Evolutionary conservation across 2,329 filamentous ascomycete species (phyloP).

Genomic region (Plenodomus lindquistii): DNA sequence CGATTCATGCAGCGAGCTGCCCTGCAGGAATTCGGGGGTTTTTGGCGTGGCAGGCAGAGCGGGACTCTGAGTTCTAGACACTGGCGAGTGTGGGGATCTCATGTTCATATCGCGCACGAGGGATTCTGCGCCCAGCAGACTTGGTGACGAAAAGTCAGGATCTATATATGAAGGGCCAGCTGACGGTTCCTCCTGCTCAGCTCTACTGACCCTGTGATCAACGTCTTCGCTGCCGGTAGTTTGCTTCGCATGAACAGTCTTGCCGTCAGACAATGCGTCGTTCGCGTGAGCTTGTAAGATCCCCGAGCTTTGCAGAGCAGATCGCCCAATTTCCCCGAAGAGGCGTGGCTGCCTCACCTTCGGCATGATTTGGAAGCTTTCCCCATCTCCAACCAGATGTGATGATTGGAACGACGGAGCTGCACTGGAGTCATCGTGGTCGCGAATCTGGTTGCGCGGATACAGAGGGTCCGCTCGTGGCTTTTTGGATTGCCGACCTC

Average conservation of each 20-base stretch:
- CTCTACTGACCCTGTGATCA: slow-evolving; percentile 15
- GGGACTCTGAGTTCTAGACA: slow-evolving; percentile 40
- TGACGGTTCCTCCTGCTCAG: slow-evolving; percentile 15
- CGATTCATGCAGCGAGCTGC: slow-evolving; percentile 34
- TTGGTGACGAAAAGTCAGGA: slow-evolving; percentile 39
- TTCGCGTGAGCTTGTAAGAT: slow-evolving; percentile 44
- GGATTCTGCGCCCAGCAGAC: slow-evolving; percentile 54
- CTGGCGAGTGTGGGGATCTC: slow-evolving; percentile 48
- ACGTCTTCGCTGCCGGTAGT: slow-evolving; percentile 3
- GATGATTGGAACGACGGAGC: slow-evolving; percentile 44
- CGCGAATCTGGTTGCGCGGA: slow-evolving; percentile 45
- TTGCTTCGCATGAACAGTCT: slow-evolving; percentile 7
- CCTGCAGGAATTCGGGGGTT: slow-evolving; percentile 41
- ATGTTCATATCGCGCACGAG: slow-evolving; percentile 55
- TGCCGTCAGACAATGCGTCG: slow-evolving; percentile 32
- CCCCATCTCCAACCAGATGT: slow-evolving; percentile 29
- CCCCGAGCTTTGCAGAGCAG: slow-evolving; percentile 58
- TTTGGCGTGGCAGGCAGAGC: slow-evolving; percentile 46
- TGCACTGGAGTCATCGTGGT: slow-evolving; percentile 44
- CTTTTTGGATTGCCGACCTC: slow-evolving; percentile 49
- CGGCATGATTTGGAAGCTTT: slow-evolving; percentile 34
- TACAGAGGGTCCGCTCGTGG: slow-evolving; percentile 47
- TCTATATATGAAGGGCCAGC: slow-evolving; percentile 26
- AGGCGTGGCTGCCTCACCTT: slow-evolving; percentile 47
- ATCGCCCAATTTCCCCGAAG: slow-evolving; percentile 65